phyloP scores from a whole-genome alignment of 305 asterid species.

The Striga hermonthica region DNA sequence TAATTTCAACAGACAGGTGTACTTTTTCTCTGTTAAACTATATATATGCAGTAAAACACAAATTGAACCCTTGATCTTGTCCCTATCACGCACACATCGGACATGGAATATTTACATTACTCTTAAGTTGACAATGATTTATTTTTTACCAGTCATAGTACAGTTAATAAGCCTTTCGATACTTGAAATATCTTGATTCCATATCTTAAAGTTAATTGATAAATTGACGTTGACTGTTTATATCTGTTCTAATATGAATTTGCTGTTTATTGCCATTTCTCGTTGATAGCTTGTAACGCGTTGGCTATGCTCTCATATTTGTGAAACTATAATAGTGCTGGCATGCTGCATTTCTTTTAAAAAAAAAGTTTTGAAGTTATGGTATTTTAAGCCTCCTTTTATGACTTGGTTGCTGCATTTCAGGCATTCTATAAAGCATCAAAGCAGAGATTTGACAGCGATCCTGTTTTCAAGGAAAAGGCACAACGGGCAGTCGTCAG shows the following conservation, averaged over 20 bases:
- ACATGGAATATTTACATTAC: too few relatives aligned
- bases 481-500: slow-evolving; percentile 91
- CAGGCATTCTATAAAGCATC: slow-evolving; percentile 90
- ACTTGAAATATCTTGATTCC: neutral
- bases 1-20: slow-evolving; percentile 2
- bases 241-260: neutral
- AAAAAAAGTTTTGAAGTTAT: neutral
- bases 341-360: slow-evolving; percentile 11
- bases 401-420: slow-evolving; percentile 27
- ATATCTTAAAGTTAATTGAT: slow-evolving; percentile 4
- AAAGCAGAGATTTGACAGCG: slow-evolving; percentile 71
- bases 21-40: neutral
- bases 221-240: neutral
- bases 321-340: too few relatives aligned
- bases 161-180: too few relatives aligned
- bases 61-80: neutral
- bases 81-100: neutral
- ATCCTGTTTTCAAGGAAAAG: slow-evolving; percentile 75
- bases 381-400: slow-evolving; percentile 22
- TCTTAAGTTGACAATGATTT: too few relatives aligned
- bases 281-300: too few relatives aligned
- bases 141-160: too few relatives aligned
- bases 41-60: slow-evolving; percentile 11
- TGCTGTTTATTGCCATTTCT: neutral
- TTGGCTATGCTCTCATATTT: too few relatives aligned